A percentile compares a stretch with the other conserved stretches of the same genome.
These are phyloP conservation scores for Teratosphaeriaceae sp. DNA, from an alignment of 2,329 filamentous ascomycete species.

Conservation along the genomic window DNA sequence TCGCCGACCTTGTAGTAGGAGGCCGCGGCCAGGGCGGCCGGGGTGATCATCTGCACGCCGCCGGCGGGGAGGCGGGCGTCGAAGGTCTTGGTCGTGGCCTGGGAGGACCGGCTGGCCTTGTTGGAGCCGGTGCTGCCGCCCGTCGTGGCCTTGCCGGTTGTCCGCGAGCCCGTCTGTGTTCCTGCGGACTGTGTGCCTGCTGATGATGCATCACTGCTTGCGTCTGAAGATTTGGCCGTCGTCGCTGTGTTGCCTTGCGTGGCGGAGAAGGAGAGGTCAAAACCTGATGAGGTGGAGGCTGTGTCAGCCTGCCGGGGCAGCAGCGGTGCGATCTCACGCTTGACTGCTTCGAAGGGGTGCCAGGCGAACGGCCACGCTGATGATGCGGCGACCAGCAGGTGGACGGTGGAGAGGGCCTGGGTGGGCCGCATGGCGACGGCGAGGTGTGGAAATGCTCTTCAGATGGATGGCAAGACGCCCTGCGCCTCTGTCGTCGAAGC, in stretches of 20 bases:
- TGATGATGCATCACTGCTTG: conserved; percentile 10
- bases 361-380: conserved; percentile 26
- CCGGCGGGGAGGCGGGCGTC: conserved; percentile 51
- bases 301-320: conserved; percentile 22
- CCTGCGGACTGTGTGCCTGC: conserved; percentile 12
- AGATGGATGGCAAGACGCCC: not conserved
- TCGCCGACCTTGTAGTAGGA: conserved; percentile 61
- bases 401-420: conserved; percentile 24
- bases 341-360: conserved; percentile 19
- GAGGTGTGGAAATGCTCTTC: not conserved
- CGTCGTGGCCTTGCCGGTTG: conserved; percentile 14
- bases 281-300: conserved; percentile 14
- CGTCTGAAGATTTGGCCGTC: conserved; percentile 13
- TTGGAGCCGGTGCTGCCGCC: conserved; percentile 2
- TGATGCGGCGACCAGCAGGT: conserved; percentile 26
- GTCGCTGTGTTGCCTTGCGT: conserved; percentile 21
- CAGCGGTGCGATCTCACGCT: conserved; percentile 23
- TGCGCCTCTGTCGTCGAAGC: not conserved
- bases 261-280: conserved; percentile 17
- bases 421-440: conserved; percentile 28
- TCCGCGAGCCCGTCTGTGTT: conserved; percentile 8
- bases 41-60: conserved; percentile 57
- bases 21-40: conserved; percentile 38
- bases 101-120: not conserved
- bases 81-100: conserved; percentile 35